These are phyloP conservation scores for Oenanthe javanica DNA, from an alignment of 140 eudicot species.

Conservation along the genomic window DNA sequence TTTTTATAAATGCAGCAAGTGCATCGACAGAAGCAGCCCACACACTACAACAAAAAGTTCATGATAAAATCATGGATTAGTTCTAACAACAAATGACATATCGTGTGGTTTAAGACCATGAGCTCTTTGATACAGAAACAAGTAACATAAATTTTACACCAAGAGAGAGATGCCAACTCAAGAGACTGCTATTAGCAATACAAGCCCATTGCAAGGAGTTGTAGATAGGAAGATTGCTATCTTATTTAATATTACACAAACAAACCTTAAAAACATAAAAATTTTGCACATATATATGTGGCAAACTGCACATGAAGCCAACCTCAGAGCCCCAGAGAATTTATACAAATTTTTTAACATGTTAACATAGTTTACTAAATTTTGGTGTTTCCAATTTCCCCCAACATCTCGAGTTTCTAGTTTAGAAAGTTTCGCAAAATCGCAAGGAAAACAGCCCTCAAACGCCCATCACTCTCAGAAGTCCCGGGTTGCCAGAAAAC, in stretches of 20 bases:
- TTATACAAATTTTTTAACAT: neutral
- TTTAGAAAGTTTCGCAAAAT: neutral
- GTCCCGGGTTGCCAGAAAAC: neutral
- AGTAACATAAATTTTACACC: neutral
- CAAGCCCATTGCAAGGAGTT: neutral
- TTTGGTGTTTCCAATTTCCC: neutral
- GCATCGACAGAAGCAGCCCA: constrained; percentile 97
- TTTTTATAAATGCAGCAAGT: constrained; percentile 65
- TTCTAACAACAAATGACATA: neutral
- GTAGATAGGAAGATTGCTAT: neutral
- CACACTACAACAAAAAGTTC: constrained; percentile 42
- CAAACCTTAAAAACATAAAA: neutral
- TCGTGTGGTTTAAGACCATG: neutral
- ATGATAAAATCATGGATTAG: constrained; percentile 3
- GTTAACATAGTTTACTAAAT: neutral
- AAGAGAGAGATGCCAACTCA: neutral
- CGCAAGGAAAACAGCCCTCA: neutral
- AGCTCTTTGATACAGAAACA: neutral
- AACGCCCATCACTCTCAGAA: neutral
- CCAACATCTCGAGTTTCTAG: neutral
- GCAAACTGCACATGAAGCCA: neutral
- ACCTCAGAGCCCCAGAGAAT: neutral
- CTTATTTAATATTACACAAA: neutral
- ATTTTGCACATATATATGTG: neutral
- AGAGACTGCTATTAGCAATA: neutral